Base-by-base conservation (phyloP, 345 rosid species). In the Populus simonii region DNA sequence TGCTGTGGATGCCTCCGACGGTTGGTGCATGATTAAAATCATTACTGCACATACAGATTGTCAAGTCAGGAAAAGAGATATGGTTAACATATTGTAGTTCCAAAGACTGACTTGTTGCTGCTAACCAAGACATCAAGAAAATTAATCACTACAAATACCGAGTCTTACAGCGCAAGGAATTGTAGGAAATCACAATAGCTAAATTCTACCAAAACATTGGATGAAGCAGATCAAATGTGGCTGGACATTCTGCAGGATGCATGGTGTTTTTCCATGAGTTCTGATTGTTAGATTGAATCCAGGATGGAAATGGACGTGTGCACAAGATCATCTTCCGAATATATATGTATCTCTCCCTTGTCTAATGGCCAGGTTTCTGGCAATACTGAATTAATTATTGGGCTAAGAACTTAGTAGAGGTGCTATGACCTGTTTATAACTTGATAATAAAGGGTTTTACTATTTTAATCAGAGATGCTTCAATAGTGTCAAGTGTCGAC, bases 1-100 rank as follows among this genome's bases (percentile, higher is more conserved):
- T 87, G 89, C 79, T 70, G 25, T 76, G 62, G 72, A 80, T 80
- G 83, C 84, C 83, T 77, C 80, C 82, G 88, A 72, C 73, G 15
- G 83, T 38, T 71, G 88, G 84, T 82, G 51, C 77, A 74, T 80
- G 70, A 80, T 84, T 81, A 80, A 83, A 80, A 86, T 81, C 78
- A 84, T 79, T 69, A 33, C 18, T 85, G 83, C 85, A 79, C 83
- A 78, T 77, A 81, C 57, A 31, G 76, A 75, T 80, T 77, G 74
- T 78, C 74, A 78, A 73, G 65, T 47, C 66, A 25, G 35, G 68
- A 67, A 62, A 66, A 29, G 51, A 49, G 70, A 57, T 55, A 69
- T 29, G 20, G 7, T 4, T 22, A 9, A 65, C 16, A 68, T 66
- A 45, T n/a, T 45, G 7, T 47, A 31, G 67, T 27, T 76, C 22